Base-by-base conservation (phyloP, 2,329 filamentous ascomycete species). In the Aspergillus fischeri region DNA sequence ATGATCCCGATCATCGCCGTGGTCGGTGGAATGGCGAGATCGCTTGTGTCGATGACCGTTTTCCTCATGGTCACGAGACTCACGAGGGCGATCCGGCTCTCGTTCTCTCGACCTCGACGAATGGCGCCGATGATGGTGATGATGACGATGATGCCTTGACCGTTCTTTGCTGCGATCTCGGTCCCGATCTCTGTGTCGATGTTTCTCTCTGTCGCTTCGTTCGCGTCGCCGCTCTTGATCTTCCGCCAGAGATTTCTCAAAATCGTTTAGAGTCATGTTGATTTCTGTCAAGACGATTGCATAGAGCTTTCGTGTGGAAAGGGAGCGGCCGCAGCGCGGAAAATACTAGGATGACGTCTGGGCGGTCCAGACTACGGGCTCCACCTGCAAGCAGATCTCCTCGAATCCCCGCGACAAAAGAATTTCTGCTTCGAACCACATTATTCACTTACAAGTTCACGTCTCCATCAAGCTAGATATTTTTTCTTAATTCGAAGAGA, bases 191-290 rank as follows among this genome's bases (percentile, higher is more conserved):
- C 52, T 64, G 45, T 71, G 67, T 44, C 65, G 68, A 28, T 69
- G 69, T 51, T 70, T 69, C 51, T 73, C 71, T 52, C 67, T 66
- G 53, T 74, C 76, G 49, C 69, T 72, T 47, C 70, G 71, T 60
- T 75, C 73, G 47, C 66, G 68, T 41, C 72, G 71, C 55, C 65
- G 69, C 60, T 75, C 67, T 56, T 71, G 67, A 62, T 84, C 86
- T 48, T 86, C 82, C 1, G 87, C 88, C 11, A 95, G 80, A 27
- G 86, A 80, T 70, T 87, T 90, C 73, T 95, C 91, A 58, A 95
- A 95, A 57, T 92, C 90, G 64, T 86, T 84, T 57, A 87, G 70
- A 4, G 81, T 80, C 84, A 86, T 86, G 28, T 52, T 38, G 55
- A 10, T 55, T 35, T 25, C 42, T 24, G 9, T 42, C 25, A 29